These are phyloP conservation scores for Torulaspora pretoriensis DNA, from an alignment of 1,139 yeast genomes.

Conservation along the genomic window DNA sequence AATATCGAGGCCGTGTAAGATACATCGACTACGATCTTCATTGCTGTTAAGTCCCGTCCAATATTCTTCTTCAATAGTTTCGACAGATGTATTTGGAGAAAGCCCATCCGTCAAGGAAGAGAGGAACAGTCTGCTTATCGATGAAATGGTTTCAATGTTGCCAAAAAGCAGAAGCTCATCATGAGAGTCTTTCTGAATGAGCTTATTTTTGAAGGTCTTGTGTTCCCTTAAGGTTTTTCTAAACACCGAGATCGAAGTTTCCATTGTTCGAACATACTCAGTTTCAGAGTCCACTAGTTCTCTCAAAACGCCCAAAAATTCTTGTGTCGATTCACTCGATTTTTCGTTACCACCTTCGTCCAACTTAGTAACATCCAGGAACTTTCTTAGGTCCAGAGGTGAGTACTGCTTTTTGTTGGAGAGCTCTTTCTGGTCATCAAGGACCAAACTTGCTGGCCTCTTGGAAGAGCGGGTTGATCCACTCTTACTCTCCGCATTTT, in stretches of 20 bases:
- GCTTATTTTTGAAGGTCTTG: constrained; percentile 26
- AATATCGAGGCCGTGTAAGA: constrained; percentile 24
- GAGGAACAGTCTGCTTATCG: constrained; percentile 33
- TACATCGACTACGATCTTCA: constrained; percentile 6
- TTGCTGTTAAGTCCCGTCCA: constrained; percentile 17
- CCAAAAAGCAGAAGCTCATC: constrained; percentile 39
- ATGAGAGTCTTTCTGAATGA: constrained; percentile 21
- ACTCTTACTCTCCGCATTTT: constrained; percentile 2
- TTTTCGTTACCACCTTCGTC: neutral
- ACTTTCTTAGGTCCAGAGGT: constrained; percentile 24
- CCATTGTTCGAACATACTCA: constrained; percentile 28
- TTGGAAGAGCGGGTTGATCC: constrained; percentile 12
- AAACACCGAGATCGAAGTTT: constrained; percentile 31
- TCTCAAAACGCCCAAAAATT: constrained; percentile 26
- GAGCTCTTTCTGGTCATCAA: constrained; percentile 14
- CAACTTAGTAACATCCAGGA: constrained; percentile 13
- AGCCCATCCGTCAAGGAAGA: constrained; percentile 20
- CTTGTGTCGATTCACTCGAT: neutral
- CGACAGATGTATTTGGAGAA: constrained; percentile 3
- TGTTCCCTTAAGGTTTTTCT: constrained; percentile 29
- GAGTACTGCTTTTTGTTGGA: constrained; percentile 33
- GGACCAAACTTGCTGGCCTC: constrained; percentile 21
- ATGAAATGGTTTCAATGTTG: constrained; percentile 37
- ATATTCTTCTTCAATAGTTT: constrained; percentile 10
- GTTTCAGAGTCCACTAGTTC: constrained; percentile 32